Evolutionary conservation across 495 filamentous ascomycete species (phyloP), one percentile per base, ranked within the genome.

Genomic region (Aspergillus nidulans): DNA sequence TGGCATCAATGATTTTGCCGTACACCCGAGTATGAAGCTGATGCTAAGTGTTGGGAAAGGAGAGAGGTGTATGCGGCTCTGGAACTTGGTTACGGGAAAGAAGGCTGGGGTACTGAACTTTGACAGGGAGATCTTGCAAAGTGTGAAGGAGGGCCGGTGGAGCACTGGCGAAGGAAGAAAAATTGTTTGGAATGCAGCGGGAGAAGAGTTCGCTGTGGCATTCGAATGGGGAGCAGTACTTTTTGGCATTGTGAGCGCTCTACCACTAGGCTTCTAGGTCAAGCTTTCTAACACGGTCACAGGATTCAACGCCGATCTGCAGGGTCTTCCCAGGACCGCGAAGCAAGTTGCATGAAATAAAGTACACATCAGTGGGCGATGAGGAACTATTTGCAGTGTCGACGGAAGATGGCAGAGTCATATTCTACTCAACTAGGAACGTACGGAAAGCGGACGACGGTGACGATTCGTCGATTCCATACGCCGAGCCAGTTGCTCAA

Each of bases 31-130:
- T 70, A 89, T 91, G 81, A 97, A 97, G 74, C 80, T 99, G 49
- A 94, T 96, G 85, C 79, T 99, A 43, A 91, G 83, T 62, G 91
- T 97, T 4, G 85, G 88, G 24, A 88, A 85, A 56, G 91, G 91
- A 38, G 95, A 97, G 76, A 81, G 83, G 49, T 91, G 84, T 61
- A 91, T 99, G 88, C 76, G 94, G 58, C 73, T 97, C 56, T 99
- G 94, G 94, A 97, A 99, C 63, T 64, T 99, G 46, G 90, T 96
- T 62, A 97, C 94, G 24, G 95, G 92, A 3, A 95, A 91, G 77
- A 97, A 95, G 69, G 90, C 90, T 16, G 89, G 91, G 16, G 92
- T 96, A 42, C 69, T 97, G 61, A 92, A 87, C 63, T 97, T 97
- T 61, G 80, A 76, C 57, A 76, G 78, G 53, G 81, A 85, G 1